Evolutionary conservation across 1,284 basidiomycete genomes (phyloP), one percentile per base, ranked within the genome.

Genomic region (Malassezia psittaci): DNA sequence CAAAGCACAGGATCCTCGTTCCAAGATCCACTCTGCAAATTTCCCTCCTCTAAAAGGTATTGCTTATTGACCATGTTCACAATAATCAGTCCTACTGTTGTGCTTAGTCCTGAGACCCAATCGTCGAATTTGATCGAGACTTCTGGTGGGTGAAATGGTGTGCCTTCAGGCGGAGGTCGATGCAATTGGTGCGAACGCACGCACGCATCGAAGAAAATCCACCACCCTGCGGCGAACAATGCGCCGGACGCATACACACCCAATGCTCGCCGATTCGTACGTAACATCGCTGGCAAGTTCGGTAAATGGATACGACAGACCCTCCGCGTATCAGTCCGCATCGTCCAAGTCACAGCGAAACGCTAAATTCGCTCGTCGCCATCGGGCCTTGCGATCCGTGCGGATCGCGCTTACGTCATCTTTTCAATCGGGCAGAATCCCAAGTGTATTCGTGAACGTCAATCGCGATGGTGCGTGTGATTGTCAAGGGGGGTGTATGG

Each of bases 1-100:
- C 89, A 93, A 15, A 91, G 88, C 1, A 88, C 61, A 19, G 60
- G 61, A 43, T 72, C 86, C 5, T 83, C 79, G 38, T 64, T 63
- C 39, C 68, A 69, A 24, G 60, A 58, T 0, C 63, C 53, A 18
- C 11, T 12, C 29, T 52, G 42, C 4, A 56, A 21, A 11, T 15
- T 35, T 32, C 68, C 69, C 10, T 90, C 86, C 39, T 68, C 67
- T 21, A 83, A 79, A 52, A 96, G 81, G 42, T 89, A 82, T 67
- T 89, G 85, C 79, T 96, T 96, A 79, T 98, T 90, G 68, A 96
- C 90, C 53, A 96, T 76, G 75, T 91, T 90, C 76, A 94, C 85
- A 72, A 96, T 81, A 59, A 96, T 78, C 81, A 93, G 91, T 33
- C 93, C 93, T 12, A 96, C 77, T 13, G 93, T 83, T n/a, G 88